phyloP scores from a whole-genome alignment of 805 yeast species.

The Clavispora carvajalis region DNA sequence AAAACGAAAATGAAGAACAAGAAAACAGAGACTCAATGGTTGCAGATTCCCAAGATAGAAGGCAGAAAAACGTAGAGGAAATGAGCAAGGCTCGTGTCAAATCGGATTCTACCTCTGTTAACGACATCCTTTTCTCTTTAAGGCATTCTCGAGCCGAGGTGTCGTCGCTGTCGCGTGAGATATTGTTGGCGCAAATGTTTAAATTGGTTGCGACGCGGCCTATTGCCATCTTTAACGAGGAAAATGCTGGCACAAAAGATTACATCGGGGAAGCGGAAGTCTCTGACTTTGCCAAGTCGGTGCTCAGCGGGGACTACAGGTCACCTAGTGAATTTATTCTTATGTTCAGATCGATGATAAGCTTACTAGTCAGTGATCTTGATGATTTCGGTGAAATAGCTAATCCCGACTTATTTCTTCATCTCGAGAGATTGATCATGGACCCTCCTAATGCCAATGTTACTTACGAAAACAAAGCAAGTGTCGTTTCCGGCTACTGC shows the following conservation, averaged over 20 bases:
- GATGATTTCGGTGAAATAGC: slow-evolving; percentile 44
- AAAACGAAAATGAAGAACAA: slow-evolving; percentile 11
- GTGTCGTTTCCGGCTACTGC: slow-evolving; percentile 33
- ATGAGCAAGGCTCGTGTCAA: slow-evolving; percentile 33
- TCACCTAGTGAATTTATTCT: slow-evolving; percentile 38
- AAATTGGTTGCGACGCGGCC: slow-evolving; percentile 42
- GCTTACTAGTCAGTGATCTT: slow-evolving; percentile 43
- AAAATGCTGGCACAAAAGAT: slow-evolving; percentile 25
- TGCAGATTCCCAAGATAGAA: slow-evolving; percentile 16
- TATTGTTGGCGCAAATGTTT: slow-evolving; percentile 46
- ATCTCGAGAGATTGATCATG: slow-evolving; percentile 23
- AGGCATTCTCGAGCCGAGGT: slow-evolving; percentile 39
- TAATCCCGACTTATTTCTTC: slow-evolving; percentile 24
- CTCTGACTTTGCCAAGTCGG: slow-evolving; percentile 28
- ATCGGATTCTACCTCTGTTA: slow-evolving; percentile 33
- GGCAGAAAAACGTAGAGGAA: slow-evolving; percentile 25
- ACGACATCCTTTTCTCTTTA: slow-evolving; percentile 42
- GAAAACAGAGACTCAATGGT: slow-evolving; percentile 18
- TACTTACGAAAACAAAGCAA: slow-evolving; percentile 35
- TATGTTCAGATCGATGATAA: slow-evolving; percentile 35
- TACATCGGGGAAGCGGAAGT: slow-evolving; percentile 34
- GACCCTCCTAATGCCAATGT: slow-evolving; percentile 31
- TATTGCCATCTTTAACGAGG: slow-evolving; percentile 30
- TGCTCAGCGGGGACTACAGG: slow-evolving; percentile 28
- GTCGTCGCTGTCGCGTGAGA: slow-evolving; percentile 42